Evolutionary conservation across 1,139 yeast species (phyloP), one percentile per base, ranked within the genome.

Genomic region (Fermentozyma sake): DNA sequence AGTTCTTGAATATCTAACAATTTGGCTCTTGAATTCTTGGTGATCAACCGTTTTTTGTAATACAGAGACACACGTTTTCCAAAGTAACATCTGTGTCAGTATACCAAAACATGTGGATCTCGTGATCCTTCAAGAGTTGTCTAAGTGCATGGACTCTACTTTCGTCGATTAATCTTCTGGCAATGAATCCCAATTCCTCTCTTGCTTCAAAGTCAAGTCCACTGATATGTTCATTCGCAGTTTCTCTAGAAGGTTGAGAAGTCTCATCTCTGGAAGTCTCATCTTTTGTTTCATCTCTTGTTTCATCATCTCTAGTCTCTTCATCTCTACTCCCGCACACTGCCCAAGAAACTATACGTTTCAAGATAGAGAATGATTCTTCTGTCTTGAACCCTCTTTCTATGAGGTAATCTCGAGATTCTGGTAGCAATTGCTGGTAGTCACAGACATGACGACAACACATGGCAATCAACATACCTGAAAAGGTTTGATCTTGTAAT

Each of bases 371-470:
- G 44, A 86, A 83, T n/a, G 75, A 67, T 3, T 46, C 48, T 13
- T 48, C 45, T 7, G 52, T 49, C 4, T 35, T 38, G 53, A 65
- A 35, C 16, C 59, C 72, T n/a, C 43, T 35, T 3, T 33, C 20
- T 7, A 49, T 42, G 21, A 79, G 61, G 33, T 48, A 76, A 4
- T 42, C 41, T 24, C 58, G 51, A 35, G 83, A 66, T 50, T 73
- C 58, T 30, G 73, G 62, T 44, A 79, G 47, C 23, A 81, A 45
- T 51, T 71, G 72, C 7, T 61, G 56, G 29, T 68, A 68, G 14
- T 62, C 52, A 46, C 96, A 87, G n/a, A 79, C 78, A 48, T 87
- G 96, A 34, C 96, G 68, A 52, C 96, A 87, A 47, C 96, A 87
- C 84, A 87, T 79, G n/a, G 96, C 96, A 23, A 87, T 84, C 23